Evolutionary conservation across 73 alveolate species (phyloP), one percentile per base, ranked within the genome.

Genomic region (Paramecium bursaria): DNA sequence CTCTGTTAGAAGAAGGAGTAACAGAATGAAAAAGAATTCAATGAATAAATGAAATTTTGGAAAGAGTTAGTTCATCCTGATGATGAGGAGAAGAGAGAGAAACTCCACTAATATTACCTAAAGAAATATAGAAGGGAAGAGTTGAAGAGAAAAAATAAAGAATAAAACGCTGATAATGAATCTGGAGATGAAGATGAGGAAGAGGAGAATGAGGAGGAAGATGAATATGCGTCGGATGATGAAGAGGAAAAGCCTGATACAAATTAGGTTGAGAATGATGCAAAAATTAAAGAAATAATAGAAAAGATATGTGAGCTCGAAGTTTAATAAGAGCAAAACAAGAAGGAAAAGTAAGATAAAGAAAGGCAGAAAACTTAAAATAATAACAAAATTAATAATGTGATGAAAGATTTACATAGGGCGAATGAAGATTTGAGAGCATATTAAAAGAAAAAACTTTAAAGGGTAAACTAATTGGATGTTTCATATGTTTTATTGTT

Each of bases 161-260:
- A 88, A 49, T 93, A 92, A 15, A 90, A 74, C 13, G 98, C 90
- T 48, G 95, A 92, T 33, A 97, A 92, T 14, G 91, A 73, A 25
- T 51, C 33, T 11, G 51, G 75, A 53, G 73, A 75, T 17, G 94
- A 86, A 6, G 97, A 87, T n/a, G 93, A 74, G 17, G 96, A 87
- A 30, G 95, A 91, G 9, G 98, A 92, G 46, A 92, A 92, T n/a
- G 86, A 82, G 35, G 98, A 94, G 30, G 96, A 92, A 50, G 96
- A 94, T 30, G 91, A 88, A 19, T 74, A 75, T 21, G 22, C 53
- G 22, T 92, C 74, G 17, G 96, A 91, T 15, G 95, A 92, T 30
- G 96, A 88, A 25, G 97, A 94, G 35, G 96, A 90, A 17, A 96
- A 91, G 47, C 93, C 94, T 77, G 96, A 94, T 51, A 86, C 88